Evolutionary conservation across 345 rosid species (phyloP).

Genomic region (Dovyalis caffra): DNA sequence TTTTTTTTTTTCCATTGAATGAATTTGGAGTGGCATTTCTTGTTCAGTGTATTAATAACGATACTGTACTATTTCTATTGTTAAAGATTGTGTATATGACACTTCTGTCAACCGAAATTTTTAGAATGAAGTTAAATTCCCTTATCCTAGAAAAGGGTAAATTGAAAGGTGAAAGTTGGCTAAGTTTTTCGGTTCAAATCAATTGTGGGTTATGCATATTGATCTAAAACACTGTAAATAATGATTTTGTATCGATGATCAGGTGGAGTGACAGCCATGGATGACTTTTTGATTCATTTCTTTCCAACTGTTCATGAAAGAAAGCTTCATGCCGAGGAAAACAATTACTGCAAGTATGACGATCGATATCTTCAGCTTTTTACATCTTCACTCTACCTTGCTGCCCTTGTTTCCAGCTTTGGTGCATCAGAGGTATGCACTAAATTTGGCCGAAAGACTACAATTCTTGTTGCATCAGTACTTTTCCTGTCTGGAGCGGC

Average conservation of each 20-base stretch:
- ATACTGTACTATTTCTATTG: not conserved
- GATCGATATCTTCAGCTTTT: constrained; percentile 29
- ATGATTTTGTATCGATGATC: not conserved
- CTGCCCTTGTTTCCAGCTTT: constrained; percentile 28
- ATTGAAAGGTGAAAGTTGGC: not conserved
- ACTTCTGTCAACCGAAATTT: not conserved
- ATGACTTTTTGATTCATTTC: constrained; percentile 31
- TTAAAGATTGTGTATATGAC: not conserved
- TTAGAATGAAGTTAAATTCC: not conserved
- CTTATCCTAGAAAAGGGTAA: not conserved
- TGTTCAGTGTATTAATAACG: no score
- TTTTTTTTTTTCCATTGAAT: no score
- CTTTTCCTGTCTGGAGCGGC: constrained; percentile 20
- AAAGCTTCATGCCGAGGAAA: constrained; percentile 19
- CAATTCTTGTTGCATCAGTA: constrained; percentile 19
- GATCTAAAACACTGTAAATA: not conserved
- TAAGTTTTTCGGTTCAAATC: not conserved
- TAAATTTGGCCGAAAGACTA: constrained; percentile 22
- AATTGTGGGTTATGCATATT: not conserved
- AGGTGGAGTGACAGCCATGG: constrained; percentile 34
- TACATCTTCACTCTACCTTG: constrained; percentile 30
- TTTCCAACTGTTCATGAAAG: constrained; percentile 15
- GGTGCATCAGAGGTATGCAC: constrained; percentile 17
- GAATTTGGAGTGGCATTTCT: no score
- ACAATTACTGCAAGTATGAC: constrained; percentile 35